Evolutionary conservation across 2,329 filamentous ascomycete genomes (phyloP), one percentile per base, ranked within the genome.

Genomic region (Fusarium goolgardi): DNA sequence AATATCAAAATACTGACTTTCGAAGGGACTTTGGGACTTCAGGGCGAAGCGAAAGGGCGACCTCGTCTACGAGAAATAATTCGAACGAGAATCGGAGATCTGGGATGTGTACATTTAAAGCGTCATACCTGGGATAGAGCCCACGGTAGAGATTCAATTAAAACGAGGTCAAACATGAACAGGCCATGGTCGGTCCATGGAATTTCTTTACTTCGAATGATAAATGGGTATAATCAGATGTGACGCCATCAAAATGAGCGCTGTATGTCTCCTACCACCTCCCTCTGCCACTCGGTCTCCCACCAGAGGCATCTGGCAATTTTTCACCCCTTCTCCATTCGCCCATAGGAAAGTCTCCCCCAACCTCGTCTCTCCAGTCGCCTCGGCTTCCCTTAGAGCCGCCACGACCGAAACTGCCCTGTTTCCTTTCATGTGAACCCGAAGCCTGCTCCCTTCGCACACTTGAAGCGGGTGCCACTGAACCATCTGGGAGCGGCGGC

Each of bases 31-130:
- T 77, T 97, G 84, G 79, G 86, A 96, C 49, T 79, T 97, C 73
- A 88, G 94, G 73, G 95, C 90, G 59, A 98, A 98, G 90, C 86
- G 92, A 79, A 91, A 88, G 80, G 94, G 93, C 55, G 95, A 98
- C 77, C 85, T 90, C n/a, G 85, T 96, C 75, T 83, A 84, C 56
- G 94, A 98, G 81, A 95, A 86, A 79, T 98, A 83, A 76, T 75
- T 55, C 40, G 40, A 56, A 29, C 21, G 10, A 58, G 47, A 53
- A 54, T 54, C 32, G 60, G 59, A 50, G 57, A 55, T 37, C 27
- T 54, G 29, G 68, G 65, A 59, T 53, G 58, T 84, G 80, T 85
- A 84, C 76, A 84, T 84, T 83, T 73, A 61, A 56, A 59, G 63
- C 68, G 65, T 58, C 64, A 60, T 64, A 53, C 54, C 65, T 62